These are phyloP conservation scores for Crithidia fasciculata DNA, from an alignment of 208 protist genomes.

Conservation along the genomic window DNA sequence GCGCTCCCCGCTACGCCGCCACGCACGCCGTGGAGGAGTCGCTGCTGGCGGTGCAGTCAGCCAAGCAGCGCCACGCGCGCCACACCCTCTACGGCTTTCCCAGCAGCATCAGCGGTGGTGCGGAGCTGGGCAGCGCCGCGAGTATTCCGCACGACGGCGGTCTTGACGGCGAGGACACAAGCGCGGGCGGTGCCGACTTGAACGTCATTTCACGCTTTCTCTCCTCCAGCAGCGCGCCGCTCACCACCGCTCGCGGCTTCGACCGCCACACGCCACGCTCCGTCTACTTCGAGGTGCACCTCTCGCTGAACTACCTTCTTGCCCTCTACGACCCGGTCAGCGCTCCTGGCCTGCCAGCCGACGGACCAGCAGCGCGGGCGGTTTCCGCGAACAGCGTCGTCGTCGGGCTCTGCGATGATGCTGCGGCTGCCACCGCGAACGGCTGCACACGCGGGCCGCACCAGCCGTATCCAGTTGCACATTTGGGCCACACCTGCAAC, in stretches of 20 bases:
- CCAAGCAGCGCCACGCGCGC: slow-evolving; percentile 27
- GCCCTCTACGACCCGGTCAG: slow-evolving; percentile 28
- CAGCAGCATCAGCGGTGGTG: not conserved
- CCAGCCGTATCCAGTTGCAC: slow-evolving; percentile 17
- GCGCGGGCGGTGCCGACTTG: not conserved
- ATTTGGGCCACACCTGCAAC: slow-evolving; percentile 25
- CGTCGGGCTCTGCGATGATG: slow-evolving; percentile 30
- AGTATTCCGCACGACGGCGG: not conserved
- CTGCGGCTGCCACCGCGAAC: slow-evolving; percentile 24
- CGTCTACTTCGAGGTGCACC: slow-evolving; percentile 79
- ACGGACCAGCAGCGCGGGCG: not conserved
- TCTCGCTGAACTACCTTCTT: slow-evolving; percentile 68
- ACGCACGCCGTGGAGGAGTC: slow-evolving; percentile 18
- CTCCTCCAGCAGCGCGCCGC: not conserved
- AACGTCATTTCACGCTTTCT: not conserved
- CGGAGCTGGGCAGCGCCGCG: not conserved
- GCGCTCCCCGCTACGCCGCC: slow-evolving; percentile 24
- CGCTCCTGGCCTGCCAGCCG: not conserved
- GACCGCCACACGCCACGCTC: not conserved
- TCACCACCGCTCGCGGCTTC: not conserved
- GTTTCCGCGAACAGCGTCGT: slow-evolving; percentile 27
- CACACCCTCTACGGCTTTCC: slow-evolving; percentile 17
- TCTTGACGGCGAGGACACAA: not conserved
- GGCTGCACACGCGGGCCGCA: slow-evolving; percentile 25
- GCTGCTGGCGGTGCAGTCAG: slow-evolving; percentile 19